These are phyloP conservation scores for Starmerella stigmatis DNA, from an alignment of 805 yeast genomes.

Conservation along the genomic window DNA sequence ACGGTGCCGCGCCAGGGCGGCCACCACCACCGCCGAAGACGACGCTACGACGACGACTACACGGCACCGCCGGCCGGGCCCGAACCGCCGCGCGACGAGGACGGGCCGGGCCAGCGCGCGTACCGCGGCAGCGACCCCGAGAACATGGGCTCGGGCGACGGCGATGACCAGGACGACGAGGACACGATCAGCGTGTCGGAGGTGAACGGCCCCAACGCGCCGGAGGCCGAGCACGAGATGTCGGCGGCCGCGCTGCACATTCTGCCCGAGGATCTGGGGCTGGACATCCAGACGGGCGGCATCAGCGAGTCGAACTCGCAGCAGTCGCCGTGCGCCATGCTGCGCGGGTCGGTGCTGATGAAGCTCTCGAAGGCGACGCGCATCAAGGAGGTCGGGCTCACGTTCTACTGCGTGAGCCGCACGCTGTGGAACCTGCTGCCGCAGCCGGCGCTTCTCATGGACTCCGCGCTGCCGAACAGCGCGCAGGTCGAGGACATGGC, in stretches of 20 bases:
- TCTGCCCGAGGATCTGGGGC: background rate
- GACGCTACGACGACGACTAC: conserved; percentile 2
- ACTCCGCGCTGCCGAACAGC: conserved; percentile 23
- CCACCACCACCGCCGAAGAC: conserved; percentile 2
- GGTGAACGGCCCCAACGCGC: conserved; percentile 1
- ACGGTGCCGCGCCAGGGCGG: conserved; percentile 7
- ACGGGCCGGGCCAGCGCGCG: too few species aligned
- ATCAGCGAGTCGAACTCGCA: background rate
- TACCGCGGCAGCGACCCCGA: background rate
- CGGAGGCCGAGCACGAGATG: background rate
- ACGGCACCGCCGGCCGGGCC: conserved; percentile 1
- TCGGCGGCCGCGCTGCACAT: background rate
- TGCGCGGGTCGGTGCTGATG: conserved; percentile 67
- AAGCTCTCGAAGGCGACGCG: conserved; percentile 63
- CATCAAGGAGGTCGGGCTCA: conserved; percentile 53
- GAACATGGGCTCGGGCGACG: background rate
- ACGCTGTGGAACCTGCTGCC: conserved; percentile 84
- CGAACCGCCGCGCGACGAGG: background rate
- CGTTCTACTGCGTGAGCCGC: conserved; percentile 55
- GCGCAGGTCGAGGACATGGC: conserved; percentile 30
- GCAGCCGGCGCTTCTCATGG: conserved; percentile 25
- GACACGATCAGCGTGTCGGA: conserved; percentile 1
- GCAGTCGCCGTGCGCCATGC: conserved; percentile 36
- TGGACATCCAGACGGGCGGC: conserved; percentile 16
- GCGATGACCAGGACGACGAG: conserved; percentile 1